Evolutionary conservation across 768 basidiomycete species (phyloP).

Genomic region (Porpolomopsis calyptriformis): DNA sequence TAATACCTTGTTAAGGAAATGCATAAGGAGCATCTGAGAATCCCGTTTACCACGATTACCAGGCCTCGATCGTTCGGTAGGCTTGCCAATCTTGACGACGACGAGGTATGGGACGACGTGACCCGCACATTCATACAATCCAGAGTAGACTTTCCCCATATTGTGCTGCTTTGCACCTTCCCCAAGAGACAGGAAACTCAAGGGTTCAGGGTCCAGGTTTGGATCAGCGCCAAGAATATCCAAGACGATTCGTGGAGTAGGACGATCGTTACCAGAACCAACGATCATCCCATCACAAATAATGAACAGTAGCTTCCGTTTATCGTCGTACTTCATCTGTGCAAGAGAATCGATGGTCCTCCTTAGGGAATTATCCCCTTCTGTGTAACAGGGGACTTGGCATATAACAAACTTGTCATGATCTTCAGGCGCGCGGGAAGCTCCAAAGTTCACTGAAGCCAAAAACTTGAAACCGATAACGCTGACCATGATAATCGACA

Average conservation of each 20-base stretch:
- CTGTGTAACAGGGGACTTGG: slow-evolving; percentile 97
- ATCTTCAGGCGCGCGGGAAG: slow-evolving; percentile 77
- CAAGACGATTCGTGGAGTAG: slow-evolving; percentile 91
- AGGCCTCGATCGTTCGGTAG: slow-evolving; percentile 83
- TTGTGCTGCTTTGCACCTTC: slow-evolving; percentile 96
- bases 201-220: slow-evolving; percentile 85
- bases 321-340: slow-evolving; percentile 94
- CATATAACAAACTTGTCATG: slow-evolving; percentile 97
- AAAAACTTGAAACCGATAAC: slow-evolving; percentile 96
- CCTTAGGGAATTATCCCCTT: slow-evolving; percentile 79
- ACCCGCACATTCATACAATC: slow-evolving; percentile 85
- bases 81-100: slow-evolving; percentile 90
- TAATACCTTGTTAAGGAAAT: slow-evolving; percentile 89
- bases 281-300: slow-evolving; percentile 99
- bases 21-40: slow-evolving; percentile 92
- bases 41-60: slow-evolving; percentile 99
- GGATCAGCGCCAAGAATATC: slow-evolving; percentile 95
- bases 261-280: slow-evolving; percentile 91
- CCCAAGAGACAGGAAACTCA: slow-evolving; percentile 88
- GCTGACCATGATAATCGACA: slow-evolving; percentile 86
- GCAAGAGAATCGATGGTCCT: slow-evolving; percentile 91
- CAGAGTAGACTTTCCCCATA: slow-evolving; percentile 96
- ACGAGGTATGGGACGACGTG: slow-evolving; percentile 95
- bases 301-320: slow-evolving; percentile 85
- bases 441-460: slow-evolving; percentile 76